phyloP scores from a whole-genome alignment of 2,329 filamentous ascomycete genomes.

The Penicillium sp. region DNA sequence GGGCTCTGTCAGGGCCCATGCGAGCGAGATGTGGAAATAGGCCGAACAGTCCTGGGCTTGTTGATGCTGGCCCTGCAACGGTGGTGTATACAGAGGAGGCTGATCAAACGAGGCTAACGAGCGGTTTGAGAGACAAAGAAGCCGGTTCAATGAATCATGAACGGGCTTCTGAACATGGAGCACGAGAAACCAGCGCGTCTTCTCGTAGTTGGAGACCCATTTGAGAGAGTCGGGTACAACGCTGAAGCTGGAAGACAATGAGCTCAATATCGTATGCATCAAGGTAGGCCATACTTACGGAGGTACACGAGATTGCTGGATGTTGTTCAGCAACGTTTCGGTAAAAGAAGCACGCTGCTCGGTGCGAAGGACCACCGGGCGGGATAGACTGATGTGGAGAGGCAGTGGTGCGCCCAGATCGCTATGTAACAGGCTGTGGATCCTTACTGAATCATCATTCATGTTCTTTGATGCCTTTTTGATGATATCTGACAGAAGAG shows the following conservation, averaged over 20 bases:
- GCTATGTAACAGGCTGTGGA: conserved; percentile 70
- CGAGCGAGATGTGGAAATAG: conserved; percentile 84
- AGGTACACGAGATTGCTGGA: conserved; percentile 45
- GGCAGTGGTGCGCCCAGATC: conserved; percentile 75
- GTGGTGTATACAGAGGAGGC: conserved; percentile 62
- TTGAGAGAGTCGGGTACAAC: conserved; percentile 50
- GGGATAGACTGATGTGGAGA: conserved; percentile 86
- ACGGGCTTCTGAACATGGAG: conserved; percentile 56
- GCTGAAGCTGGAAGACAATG: conserved; percentile 43
- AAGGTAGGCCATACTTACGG: conserved; percentile 39
- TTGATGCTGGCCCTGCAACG: conserved; percentile 6
- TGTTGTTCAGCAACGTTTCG: conserved; percentile 48
- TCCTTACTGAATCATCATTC: conserved; percentile 26
- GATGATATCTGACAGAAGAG: conserved; percentile 32
- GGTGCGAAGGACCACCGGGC: conserved; percentile 71
- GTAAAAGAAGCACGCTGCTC: conserved; percentile 69
- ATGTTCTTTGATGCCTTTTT: conserved; percentile 4
- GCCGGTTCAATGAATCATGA: conserved; percentile 56
- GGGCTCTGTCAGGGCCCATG: conserved; percentile 68
- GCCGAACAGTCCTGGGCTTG: conserved; percentile 45
- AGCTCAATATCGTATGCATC: neutral
- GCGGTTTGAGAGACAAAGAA: conserved; percentile 67
- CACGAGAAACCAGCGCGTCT: conserved; percentile 79
- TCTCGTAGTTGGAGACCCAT: conserved; percentile 66
- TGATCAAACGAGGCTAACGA: conserved; percentile 61